phyloP scores from a whole-genome alignment of 345 rosid species.

The Ricinus communis region DNA sequence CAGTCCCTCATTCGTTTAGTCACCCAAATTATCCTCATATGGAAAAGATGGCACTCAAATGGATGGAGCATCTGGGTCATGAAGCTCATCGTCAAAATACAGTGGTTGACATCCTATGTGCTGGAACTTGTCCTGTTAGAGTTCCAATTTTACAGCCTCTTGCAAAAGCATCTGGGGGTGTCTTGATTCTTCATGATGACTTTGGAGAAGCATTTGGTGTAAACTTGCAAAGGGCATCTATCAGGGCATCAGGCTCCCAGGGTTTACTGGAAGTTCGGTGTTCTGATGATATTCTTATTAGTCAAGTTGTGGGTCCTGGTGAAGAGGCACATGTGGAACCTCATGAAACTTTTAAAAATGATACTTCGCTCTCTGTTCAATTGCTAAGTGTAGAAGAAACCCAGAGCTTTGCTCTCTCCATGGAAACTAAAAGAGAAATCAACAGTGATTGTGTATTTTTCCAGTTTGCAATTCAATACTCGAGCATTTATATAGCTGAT shows the following conservation, averaged over 20 bases:
- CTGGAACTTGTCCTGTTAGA: constrained; percentile 96
- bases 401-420: constrained; percentile 78
- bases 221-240: constrained; percentile 90
- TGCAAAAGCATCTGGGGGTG: constrained; percentile 94
- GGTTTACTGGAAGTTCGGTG: constrained; percentile 91
- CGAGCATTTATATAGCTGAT: constrained; percentile 85
- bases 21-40: constrained; percentile 86
- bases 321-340: constrained; percentile 83
- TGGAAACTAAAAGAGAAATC: constrained; percentile 87
- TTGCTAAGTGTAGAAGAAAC: constrained; percentile 94
- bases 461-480: constrained; percentile 78
- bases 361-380: constrained; percentile 64
- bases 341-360: constrained; percentile 69
- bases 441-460: constrained; percentile 64
- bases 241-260: constrained; percentile 77
- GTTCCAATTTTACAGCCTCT: constrained; percentile 90
- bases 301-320: constrained; percentile 96
- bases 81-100: constrained; percentile 73
- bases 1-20: constrained; percentile 76
- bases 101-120: constrained; percentile 88
- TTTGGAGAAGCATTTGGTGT: constrained; percentile 99
- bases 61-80: constrained; percentile 85
- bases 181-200: constrained; percentile 93
- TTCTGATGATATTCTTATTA: constrained; percentile 85
- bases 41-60: constrained; percentile 82